A percentile compares a stretch with the other conserved stretches of the same genome.
Evolutionary conservation across 2,329 filamentous ascomycete species (phyloP).

Genomic region (Calonectria henricotiae): DNA sequence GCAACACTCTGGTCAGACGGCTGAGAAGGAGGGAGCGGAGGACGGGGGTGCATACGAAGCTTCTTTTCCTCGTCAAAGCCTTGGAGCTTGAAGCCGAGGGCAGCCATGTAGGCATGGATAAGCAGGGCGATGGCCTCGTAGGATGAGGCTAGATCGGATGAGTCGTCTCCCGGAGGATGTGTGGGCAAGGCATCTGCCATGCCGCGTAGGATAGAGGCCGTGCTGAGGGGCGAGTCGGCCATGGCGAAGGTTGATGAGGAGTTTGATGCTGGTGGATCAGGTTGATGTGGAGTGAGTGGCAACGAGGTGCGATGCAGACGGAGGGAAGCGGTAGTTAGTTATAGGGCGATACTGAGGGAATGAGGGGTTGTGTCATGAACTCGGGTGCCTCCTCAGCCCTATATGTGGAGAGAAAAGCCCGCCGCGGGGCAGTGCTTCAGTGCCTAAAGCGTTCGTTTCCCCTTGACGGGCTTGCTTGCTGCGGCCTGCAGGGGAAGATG

Average conservation of each 20-base stretch:
- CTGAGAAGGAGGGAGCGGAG: background rate
- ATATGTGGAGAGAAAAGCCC: conserved; percentile 48
- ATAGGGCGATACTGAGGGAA: conserved; percentile 17
- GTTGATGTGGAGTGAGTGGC: conserved; percentile 19
- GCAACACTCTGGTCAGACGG: conserved; percentile 32
- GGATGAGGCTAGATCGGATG: conserved; percentile 77
- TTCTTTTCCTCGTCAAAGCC: conserved; percentile 89
- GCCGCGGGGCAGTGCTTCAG: conserved; percentile 40
- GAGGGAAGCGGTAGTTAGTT: conserved; percentile 7
- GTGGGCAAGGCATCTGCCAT: conserved; percentile 76
- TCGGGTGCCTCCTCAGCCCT: conserved; percentile 53
- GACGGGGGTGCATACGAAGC: conserved; percentile 68
- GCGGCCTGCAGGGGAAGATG: conserved; percentile 15
- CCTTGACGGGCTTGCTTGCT: background rate
- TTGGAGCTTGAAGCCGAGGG: conserved; percentile 84
- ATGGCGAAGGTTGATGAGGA: conserved; percentile 38
- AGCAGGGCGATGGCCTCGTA: conserved; percentile 90
- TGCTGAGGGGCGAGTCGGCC: conserved; percentile 51
- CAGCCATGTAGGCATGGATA: conserved; percentile 85
- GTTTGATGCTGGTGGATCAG: conserved; percentile 19
- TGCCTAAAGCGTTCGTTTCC: background rate
- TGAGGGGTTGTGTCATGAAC: conserved; percentile 48
- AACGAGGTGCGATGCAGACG: conserved; percentile 9
- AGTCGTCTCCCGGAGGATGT: conserved; percentile 68
- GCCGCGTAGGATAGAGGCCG: conserved; percentile 64